A percentile compares a stretch with the other conserved stretches of the same genome.
phyloP scores from a whole-genome alignment of 2,329 filamentous ascomycete genomes.

The Diaporthe sp. region DNA sequence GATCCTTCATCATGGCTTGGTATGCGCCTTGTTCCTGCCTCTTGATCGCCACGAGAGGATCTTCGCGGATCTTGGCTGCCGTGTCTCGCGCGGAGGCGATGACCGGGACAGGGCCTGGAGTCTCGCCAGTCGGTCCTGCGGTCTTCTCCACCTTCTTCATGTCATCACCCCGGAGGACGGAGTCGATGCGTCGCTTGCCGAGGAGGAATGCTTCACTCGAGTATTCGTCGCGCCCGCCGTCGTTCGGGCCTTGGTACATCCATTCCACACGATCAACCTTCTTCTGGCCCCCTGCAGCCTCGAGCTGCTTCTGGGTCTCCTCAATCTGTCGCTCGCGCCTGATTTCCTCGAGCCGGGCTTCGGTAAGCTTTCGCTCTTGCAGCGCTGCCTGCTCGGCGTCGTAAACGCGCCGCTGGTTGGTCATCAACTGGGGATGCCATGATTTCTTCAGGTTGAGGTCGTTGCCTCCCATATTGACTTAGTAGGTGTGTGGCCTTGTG shows the following conservation, averaged over 20 bases:
- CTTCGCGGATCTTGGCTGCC: slow-evolving; percentile 87
- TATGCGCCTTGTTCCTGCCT: slow-evolving; percentile 88
- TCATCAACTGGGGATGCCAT: slow-evolving; percentile 92
- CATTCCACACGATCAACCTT: slow-evolving; percentile 90
- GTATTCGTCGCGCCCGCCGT: slow-evolving; percentile 81
- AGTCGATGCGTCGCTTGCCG: slow-evolving; percentile 92
- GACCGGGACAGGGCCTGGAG: slow-evolving; percentile 68
- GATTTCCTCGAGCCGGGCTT: slow-evolving; percentile 91
- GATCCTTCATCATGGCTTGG: slow-evolving; percentile 84
- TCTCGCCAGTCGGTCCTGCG: slow-evolving; percentile 69
- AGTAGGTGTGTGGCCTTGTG: background rate
- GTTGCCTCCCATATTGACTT: slow-evolving; percentile 80
- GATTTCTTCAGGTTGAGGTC: slow-evolving; percentile 96
- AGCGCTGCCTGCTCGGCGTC: slow-evolving; percentile 92
- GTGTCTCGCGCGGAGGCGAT: slow-evolving; percentile 84
- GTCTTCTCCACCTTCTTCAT: slow-evolving; percentile 85
- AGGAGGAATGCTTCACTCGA: slow-evolving; percentile 95
- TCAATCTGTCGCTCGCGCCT: slow-evolving; percentile 94
- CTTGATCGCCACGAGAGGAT: slow-evolving; percentile 94
- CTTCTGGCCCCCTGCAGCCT: slow-evolving; percentile 86
- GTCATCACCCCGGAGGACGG: slow-evolving; percentile 81
- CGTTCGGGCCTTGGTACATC: slow-evolving; percentile 94
- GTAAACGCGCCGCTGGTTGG: slow-evolving; percentile 92
- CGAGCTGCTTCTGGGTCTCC: slow-evolving; percentile 90
- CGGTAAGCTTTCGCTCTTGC: slow-evolving; percentile 93